phyloP scores from a whole-genome alignment of 176 grass and related monocot species.

The Avena insularis region DNA sequence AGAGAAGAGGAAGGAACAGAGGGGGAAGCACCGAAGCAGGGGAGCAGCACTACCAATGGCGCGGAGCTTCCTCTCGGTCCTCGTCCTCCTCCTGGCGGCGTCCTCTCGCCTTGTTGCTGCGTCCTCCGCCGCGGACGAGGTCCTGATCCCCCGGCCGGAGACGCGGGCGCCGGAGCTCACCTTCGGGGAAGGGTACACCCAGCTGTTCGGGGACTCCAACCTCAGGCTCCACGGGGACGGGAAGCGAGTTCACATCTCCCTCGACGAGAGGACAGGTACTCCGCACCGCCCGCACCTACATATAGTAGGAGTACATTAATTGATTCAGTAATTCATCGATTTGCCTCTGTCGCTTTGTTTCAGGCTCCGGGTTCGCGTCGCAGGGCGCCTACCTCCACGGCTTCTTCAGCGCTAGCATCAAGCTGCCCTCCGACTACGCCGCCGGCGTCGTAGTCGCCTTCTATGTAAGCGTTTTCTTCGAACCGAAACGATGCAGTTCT shows the following conservation, averaged over 20 bases:
- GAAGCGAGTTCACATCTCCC: conserved; percentile 74
- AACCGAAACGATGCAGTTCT: background rate
- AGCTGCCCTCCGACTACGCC: conserved; percentile 75
- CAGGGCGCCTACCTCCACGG: conserved; percentile 74
- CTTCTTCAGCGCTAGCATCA: conserved; percentile 82
- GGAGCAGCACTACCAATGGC: conserved; percentile 45
- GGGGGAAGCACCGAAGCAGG: background rate
- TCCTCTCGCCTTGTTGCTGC: conserved; percentile 22
- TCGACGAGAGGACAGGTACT: conserved; percentile 78
- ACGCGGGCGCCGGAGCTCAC: conserved; percentile 51
- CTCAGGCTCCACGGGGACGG: conserved; percentile 80
- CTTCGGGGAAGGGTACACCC: conserved; percentile 80
- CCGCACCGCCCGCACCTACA: background rate
- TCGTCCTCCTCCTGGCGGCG: conserved; percentile 20
- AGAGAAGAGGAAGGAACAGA: background rate
- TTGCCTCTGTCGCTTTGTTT: background rate
- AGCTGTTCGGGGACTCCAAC: conserved; percentile 92
- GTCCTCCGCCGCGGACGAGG: conserved; percentile 19
- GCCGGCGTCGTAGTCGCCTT: conserved; percentile 92
- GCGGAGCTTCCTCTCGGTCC: conserved; percentile 23
- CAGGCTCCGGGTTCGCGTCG: conserved; percentile 83
- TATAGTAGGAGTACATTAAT: too few species aligned
- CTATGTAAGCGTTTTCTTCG: conserved; percentile 52
- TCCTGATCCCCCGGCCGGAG: conserved; percentile 32
- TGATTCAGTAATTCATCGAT: background rate